Percentiles rank a stretch among this genome's conserved stretches.
Evolutionary conservation across 192 early-diverging fungal species (phyloP).

Genomic region (Linnemannia elongata): DNA sequence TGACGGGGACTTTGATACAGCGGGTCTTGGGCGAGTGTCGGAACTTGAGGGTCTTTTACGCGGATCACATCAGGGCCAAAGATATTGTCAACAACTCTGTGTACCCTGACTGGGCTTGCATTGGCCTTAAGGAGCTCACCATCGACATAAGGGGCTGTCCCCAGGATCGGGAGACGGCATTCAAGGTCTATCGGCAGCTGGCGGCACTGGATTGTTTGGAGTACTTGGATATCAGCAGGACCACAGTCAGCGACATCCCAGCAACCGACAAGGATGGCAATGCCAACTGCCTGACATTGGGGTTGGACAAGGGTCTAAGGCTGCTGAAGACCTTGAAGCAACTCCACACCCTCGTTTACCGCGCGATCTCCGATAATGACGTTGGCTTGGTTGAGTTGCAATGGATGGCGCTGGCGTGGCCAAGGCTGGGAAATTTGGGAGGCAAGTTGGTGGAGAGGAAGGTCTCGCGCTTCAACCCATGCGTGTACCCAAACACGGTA

Average conservation of each 20-base stretch:
- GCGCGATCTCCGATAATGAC: constrained; percentile 4
- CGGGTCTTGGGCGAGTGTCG: constrained; percentile 38
- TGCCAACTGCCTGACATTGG: constrained; percentile 20
- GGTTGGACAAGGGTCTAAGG: constrained; percentile 16
- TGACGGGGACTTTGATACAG: constrained; percentile 38
- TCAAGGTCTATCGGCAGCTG: constrained; percentile 28
- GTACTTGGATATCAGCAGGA: constrained; percentile 21
- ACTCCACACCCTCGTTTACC: constrained; percentile 22
- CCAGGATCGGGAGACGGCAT: background rate
- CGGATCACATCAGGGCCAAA: constrained; percentile 32
- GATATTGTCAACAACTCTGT: constrained; percentile 41
- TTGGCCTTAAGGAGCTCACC: constrained; percentile 30
- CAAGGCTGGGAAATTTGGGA: constrained; percentile 22
- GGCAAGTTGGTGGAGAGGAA: constrained; percentile 29
- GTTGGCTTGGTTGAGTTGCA: constrained; percentile 38
- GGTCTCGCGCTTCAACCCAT: constrained; percentile 11
- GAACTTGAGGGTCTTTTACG: constrained; percentile 11
- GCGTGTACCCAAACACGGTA: background rate
- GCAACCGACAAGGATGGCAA: background rate
- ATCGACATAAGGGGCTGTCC: constrained; percentile 39
- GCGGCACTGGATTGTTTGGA: constrained; percentile 26
- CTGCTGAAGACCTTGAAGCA: constrained; percentile 23
- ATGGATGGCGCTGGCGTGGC: constrained; percentile 50
- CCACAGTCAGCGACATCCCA: too few species aligned
- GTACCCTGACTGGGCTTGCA: constrained; percentile 33